Percentiles rank a stretch among this genome's conserved stretches.
These are phyloP conservation scores for Yueomyces sp. DNA, from an alignment of 805 yeast genomes.

Conservation along the genomic window DNA sequence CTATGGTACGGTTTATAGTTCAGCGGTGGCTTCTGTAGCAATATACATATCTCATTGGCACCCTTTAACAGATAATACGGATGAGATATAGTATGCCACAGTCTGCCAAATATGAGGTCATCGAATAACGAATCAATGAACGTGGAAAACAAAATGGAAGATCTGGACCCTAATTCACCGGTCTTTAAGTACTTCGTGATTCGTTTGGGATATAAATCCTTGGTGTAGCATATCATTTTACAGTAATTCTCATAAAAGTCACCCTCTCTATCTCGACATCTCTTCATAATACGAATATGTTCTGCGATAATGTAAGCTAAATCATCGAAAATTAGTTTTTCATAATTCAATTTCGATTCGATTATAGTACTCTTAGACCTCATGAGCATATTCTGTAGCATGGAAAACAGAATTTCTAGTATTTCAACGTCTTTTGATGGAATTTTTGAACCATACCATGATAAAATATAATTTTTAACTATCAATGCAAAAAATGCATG, in stretches of 20 bases:
- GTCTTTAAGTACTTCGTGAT: neutral
- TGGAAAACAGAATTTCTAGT: neutral
- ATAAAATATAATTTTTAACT: slow-evolving; percentile 13
- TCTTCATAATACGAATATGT: slow-evolving; percentile 8
- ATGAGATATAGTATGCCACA: slow-evolving; percentile 14
- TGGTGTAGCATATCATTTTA: slow-evolving; percentile 4
- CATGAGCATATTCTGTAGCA: neutral
- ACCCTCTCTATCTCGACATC: neutral
- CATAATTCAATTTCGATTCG: slow-evolving; percentile 2
- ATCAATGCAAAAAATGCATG: slow-evolving; percentile 16
- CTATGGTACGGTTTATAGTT: too few species aligned
- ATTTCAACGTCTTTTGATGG: slow-evolving; percentile 16
- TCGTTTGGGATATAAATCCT: neutral
- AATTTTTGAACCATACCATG: slow-evolving; percentile 23
- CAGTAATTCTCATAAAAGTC: slow-evolving; percentile 5
- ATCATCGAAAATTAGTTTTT: slow-evolving; percentile 13
- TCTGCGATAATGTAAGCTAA: slow-evolving; percentile 13
- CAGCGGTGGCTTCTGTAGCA: neutral
- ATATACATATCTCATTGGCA: slow-evolving; percentile 5
- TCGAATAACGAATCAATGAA: slow-evolving; percentile 14
- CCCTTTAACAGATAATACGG: slow-evolving; percentile 16
- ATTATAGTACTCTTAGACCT: neutral
- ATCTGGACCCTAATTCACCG: neutral
- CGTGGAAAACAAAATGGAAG: slow-evolving; percentile 12
- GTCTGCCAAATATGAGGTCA: slow-evolving; percentile 12